Conservation (phyloP, 495 filamentous ascomycete species). For the Penicillium parvum region DNA sequence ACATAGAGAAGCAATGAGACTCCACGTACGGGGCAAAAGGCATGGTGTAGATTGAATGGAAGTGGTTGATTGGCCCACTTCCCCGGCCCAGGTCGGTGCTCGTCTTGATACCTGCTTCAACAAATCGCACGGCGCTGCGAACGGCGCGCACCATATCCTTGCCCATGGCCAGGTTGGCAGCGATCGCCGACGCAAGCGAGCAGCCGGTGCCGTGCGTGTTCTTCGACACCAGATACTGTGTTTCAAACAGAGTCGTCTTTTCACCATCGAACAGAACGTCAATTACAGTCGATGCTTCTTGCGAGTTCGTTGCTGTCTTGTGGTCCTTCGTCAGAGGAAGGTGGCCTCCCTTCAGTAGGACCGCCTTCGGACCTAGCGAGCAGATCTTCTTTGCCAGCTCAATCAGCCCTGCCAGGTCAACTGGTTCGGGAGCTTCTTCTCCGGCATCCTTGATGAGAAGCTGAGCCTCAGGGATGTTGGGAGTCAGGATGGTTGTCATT, state of each 20-base stretch:
- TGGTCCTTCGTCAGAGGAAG: slow-evolving; percentile 64
- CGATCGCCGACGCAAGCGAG: slow-evolving; percentile 89
- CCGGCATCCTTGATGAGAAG: slow-evolving; percentile 63
- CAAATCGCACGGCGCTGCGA: slow-evolving; percentile 66
- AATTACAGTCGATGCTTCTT: slow-evolving; percentile 61
- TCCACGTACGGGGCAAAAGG: slow-evolving; percentile 74
- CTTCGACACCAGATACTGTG: slow-evolving; percentile 59
- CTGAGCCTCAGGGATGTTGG: slow-evolving; percentile 86
- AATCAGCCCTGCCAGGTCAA: slow-evolving; percentile 57
- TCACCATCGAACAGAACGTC: slow-evolving; percentile 68
- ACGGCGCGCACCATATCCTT: slow-evolving; percentile 60
- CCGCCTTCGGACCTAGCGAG: slow-evolving; percentile 66
- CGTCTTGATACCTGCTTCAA: slow-evolving; percentile 78
- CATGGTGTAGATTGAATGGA: slow-evolving; percentile 75
- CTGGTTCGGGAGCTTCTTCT: slow-evolving; percentile 41
- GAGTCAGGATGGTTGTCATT: slow-evolving; percentile 74
- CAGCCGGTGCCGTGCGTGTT: slow-evolving; percentile 97
- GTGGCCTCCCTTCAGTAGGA: slow-evolving; percentile 91
- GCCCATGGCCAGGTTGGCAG: slow-evolving; percentile 74
- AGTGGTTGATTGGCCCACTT: slow-evolving; percentile 89
- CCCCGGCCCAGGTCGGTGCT: slow-evolving; percentile 72
- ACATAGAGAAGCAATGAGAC: not conserved
- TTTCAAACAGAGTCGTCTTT: slow-evolving; percentile 52
- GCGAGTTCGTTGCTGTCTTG: slow-evolving; percentile 46
- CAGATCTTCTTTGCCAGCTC: slow-evolving; percentile 63